Evolutionary conservation across 2,329 filamentous ascomycete genomes (phyloP).

Genomic region (Ambrosiella cleistominuta): DNA sequence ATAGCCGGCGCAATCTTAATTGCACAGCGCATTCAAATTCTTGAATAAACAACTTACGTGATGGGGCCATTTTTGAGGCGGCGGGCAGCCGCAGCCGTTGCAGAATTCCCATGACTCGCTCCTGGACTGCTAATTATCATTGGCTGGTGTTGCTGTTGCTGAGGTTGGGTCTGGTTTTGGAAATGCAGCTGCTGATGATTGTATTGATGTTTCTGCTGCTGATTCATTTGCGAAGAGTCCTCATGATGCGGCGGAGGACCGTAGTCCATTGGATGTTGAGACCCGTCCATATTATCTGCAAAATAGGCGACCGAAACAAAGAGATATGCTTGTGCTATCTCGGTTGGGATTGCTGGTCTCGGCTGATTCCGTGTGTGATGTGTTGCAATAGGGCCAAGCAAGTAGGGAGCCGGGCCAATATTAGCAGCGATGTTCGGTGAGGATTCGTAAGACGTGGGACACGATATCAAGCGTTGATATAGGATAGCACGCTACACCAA

Average conservation of each 20-base stretch:
- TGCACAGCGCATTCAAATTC: not conserved
- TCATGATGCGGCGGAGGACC: not conserved
- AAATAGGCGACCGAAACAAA: not conserved
- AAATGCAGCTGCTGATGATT: not conserved
- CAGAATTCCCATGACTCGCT: not conserved
- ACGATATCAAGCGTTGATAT: too few relatives aligned
- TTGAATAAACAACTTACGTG: slow-evolving; percentile 7
- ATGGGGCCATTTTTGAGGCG: slow-evolving; percentile 12
- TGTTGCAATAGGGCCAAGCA: not conserved
- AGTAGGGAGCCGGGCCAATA: not conserved
- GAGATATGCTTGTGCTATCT: not conserved
- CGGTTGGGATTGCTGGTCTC: not conserved
- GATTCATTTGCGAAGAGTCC: not conserved
- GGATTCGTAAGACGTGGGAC: too few relatives aligned
- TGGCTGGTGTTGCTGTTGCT: not conserved
- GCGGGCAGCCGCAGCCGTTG: slow-evolving; percentile 1
- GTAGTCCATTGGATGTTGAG: not conserved
- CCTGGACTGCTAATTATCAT: not conserved
- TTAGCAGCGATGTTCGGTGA: not conserved
- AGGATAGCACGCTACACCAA: too few relatives aligned
- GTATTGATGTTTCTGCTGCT: not conserved
- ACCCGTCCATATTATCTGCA: not conserved
- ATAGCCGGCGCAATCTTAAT: not conserved
- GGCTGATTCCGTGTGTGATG: not conserved
- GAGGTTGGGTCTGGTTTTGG: not conserved